Conservation (phyloP, 2,329 filamentous ascomycete genomes). For the Aureobasidium sp. region DNA sequence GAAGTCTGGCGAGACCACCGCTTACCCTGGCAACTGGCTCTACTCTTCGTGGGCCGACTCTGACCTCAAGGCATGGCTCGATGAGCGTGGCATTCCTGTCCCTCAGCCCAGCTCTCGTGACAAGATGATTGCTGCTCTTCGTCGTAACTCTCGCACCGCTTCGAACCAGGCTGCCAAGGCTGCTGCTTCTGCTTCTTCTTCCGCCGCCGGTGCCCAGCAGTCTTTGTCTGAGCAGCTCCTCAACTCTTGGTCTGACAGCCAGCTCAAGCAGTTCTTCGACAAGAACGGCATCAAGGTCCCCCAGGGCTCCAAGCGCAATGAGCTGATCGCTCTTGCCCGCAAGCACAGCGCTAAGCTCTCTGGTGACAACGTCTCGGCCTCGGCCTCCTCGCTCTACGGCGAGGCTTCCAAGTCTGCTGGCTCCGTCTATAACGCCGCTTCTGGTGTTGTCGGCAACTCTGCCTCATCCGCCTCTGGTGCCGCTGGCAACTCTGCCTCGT, state of each 20-base stretch:
- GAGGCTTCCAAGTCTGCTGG: slow-evolving; percentile 44
- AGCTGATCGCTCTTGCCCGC: slow-evolving; percentile 80
- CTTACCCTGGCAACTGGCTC: slow-evolving; percentile 94
- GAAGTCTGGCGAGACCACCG: slow-evolving; percentile 62
- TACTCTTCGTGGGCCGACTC: slow-evolving; percentile 88
- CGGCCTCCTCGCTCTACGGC: slow-evolving; percentile 32
- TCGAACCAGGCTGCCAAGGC: slow-evolving; percentile 43
- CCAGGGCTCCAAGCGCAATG: slow-evolving; percentile 83
- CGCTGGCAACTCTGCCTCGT: slow-evolving; percentile 13
- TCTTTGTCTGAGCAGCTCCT: slow-evolving; percentile 76
- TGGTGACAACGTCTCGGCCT: slow-evolving; percentile 47
- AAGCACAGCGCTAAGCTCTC: slow-evolving; percentile 70
- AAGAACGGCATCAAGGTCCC: slow-evolving; percentile 84
- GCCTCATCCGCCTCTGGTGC: neutral
- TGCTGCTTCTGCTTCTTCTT: slow-evolving; percentile 52
- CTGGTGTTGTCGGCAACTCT: slow-evolving; percentile 23
- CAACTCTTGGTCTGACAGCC: slow-evolving; percentile 78
- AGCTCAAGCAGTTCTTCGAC: slow-evolving; percentile 89
- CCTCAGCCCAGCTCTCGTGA: slow-evolving; percentile 80
- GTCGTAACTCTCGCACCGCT: slow-evolving; percentile 67
- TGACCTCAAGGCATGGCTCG: slow-evolving; percentile 88
- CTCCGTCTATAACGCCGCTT: slow-evolving; percentile 23
- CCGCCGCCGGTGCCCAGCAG: slow-evolving; percentile 53
- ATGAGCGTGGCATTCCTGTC: slow-evolving; percentile 73
- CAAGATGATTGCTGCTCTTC: slow-evolving; percentile 78